Evolutionary conservation across 225 moss, liverwort and hornwort genomes (phyloP).

Genomic region (Thuidium tamariscinum): DNA sequence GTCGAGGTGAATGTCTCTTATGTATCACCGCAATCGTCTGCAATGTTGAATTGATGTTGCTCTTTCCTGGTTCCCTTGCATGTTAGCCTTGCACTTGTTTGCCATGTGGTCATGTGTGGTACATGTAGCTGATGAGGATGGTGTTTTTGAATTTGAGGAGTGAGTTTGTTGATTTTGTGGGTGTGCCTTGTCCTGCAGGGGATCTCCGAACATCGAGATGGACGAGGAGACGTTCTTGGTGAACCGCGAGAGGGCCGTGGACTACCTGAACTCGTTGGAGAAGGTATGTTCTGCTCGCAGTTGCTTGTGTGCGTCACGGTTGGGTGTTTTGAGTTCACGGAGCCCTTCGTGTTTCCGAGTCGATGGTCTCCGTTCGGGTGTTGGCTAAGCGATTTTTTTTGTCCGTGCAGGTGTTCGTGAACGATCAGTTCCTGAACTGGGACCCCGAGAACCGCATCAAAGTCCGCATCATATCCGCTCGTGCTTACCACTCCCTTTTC

Average conservation of each 20-base stretch:
- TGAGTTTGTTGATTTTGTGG: background rate
- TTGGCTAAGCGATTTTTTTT: background rate
- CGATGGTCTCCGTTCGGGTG: background rate
- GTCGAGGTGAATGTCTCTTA: background rate
- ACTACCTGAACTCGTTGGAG: slow-evolving; percentile 91
- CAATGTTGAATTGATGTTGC: no score
- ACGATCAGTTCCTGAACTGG: slow-evolving; percentile 97
- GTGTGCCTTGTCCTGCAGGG: slow-evolving; percentile 23
- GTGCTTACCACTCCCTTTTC: slow-evolving; percentile 95
- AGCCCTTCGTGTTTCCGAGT: no score
- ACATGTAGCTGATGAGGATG: background rate
- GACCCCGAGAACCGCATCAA: slow-evolving; percentile 87
- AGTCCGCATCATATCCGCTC: slow-evolving; percentile 96
- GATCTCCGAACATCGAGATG: slow-evolving; percentile 97
- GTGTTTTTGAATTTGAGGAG: background rate
- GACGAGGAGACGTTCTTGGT: slow-evolving; percentile 96
- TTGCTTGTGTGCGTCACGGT: background rate
- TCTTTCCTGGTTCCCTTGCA: no score
- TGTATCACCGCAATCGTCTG: no score
- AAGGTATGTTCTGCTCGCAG: slow-evolving; percentile 30
- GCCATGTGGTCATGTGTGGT: background rate
- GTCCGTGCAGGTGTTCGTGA: slow-evolving; percentile 72
- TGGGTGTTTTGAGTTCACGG: background rate
- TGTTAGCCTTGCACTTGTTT: background rate
- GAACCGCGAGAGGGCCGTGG: slow-evolving; percentile 88